Evolutionary conservation across 169 alveolate species (phyloP), one percentile per base, ranked within the genome.

Genomic region (Plasmodium knowlesi): DNA sequence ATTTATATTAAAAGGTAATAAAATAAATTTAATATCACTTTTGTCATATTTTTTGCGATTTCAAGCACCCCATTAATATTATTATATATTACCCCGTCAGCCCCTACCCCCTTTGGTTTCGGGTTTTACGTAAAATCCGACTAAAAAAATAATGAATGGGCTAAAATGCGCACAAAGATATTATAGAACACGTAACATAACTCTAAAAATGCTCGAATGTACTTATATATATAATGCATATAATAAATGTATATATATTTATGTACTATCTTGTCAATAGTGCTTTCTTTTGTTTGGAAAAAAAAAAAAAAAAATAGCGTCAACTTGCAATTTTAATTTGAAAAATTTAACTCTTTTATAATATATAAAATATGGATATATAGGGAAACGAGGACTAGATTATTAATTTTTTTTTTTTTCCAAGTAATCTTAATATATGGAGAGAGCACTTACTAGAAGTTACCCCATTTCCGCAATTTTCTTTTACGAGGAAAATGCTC

Each of bases 381-480:
- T 61, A 61, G 74, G 74, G 74, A 61, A 61, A 61, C 74, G 74
- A 61, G 74, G 74, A 61, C 32, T 61, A 14, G 32, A 61, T 61
- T 1, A 61, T 1, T 5, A 57, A 6, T 19, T 57, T 61, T 61
- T 61, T 61, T 61, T 61, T 61, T 61, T 61, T 61, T 61, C 19
- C 16, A 61, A 5, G 34, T 61, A 19, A 32, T 61, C 39, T 46
- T 61, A 61, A 22, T 61, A 22, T 19, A 57, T 6, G 39, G 39
- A 57, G 30, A 10, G 74, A 61, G 12, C 32, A n/a, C 28, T 22
- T 61, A 61, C 74, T 61, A 61, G 74, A n/a, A n/a, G 25, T 9
- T 19, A 61, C 0, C 28, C 74, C 74, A 61, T 61, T 61, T 61
- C 74, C 14, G 25, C 74, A 22, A 22, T 61, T 61, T 61, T 61